Base-by-base conservation (phyloP, 371 early-diverging fungal species). In the Syncephalastrum sp. region DNA sequence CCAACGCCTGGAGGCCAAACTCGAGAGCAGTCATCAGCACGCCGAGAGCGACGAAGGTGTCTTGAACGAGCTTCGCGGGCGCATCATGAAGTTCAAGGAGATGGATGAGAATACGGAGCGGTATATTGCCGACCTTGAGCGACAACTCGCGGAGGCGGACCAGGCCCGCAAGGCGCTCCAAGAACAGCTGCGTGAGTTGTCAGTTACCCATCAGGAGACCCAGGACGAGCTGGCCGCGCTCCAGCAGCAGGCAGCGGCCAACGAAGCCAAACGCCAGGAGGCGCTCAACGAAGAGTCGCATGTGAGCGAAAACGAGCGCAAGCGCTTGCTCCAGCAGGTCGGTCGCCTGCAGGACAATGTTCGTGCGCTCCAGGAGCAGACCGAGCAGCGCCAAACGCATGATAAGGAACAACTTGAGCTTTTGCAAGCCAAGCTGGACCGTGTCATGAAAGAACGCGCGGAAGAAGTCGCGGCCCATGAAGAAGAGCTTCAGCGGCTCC, bases 71-170 rank as follows among this genome's bases (percentile, higher is more conserved):
- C 42, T 79, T 14, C 54, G 61, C 52, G 60, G 54, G 14, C 69
- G 65, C 44, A 63, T 77, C 15, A 21, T 72, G 14, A 77, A 77
- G 44, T 56, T 74, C 3, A 62, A 64, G 6, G 78, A 79, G 57
- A 66, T 63, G 13, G 79, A 79, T 42, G 70, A 74, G 17, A 72
- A 52, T 4, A 74, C 75, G 0, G 82, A 82, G 33, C 59, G 66
- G 14, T 77, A 82, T 50, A 82, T 82, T 44, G 66, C 59, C 24
- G 69, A 74, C 47, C 56, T 82, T 16, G 78, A 79, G 46, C 42
- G 53, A 5, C 62, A 72, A 29, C 45, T 79, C 1, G 67, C 69
- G 7, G 53, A 53, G 27, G 49, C 47, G 1, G 54, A 54, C 14
- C 50, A 60, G 8, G 47, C 50, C 3, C 46, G 63, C 7, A 64